Base-by-base conservation (phyloP, 805 yeast genomes). In the Wickerhamiella kazuoi region DNA sequence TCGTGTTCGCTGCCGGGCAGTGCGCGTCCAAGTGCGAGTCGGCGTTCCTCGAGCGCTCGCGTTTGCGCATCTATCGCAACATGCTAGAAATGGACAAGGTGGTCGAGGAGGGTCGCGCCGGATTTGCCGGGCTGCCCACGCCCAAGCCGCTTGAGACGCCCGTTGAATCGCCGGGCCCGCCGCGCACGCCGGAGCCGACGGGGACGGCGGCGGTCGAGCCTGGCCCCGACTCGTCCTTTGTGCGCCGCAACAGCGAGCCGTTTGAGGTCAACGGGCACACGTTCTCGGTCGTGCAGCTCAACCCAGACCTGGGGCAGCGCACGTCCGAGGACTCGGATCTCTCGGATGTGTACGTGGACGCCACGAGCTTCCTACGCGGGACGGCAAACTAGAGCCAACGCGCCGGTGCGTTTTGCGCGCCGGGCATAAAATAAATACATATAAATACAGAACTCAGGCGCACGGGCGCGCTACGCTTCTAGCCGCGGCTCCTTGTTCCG, bases 1-100 rank as follows among this genome's bases (percentile, higher is more conserved):
- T 77, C 17, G 52, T 61, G 11, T 54, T 58, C 21, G 62, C 72
- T 3, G 64, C 68, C 17, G 65, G 67, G 34, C 59, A 65, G 42
- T 52, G 72, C 43, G 62, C 67, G n/a, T 63, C 71, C 20, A 66
- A 69, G 44, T 52, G 75, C 34, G 76, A 73, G 43, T 69, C 74
- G 72, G 54, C 68, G 29, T 65, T 74, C 64, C 67, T 67, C 41
- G 79, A 76, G 42, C 55, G 65, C 13, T 62, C 67, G 40, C 61
- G 71, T 36, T 61, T 64, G 34, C 53, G 54, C 20, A 60, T 65
- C 20, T 68, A 68, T 50, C 45, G 58, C 14, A 55, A 55, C 29
- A 53, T 68, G 15, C 49, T 66, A 37, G 50, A 44, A 23, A 45
- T 47, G 41, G 63, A 58, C 36, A 45, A 46, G 24, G 46, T 21